phyloP scores from a whole-genome alignment of 2,329 filamentous ascomycete genomes.

The Pseudogymnoascus sp. region DNA sequence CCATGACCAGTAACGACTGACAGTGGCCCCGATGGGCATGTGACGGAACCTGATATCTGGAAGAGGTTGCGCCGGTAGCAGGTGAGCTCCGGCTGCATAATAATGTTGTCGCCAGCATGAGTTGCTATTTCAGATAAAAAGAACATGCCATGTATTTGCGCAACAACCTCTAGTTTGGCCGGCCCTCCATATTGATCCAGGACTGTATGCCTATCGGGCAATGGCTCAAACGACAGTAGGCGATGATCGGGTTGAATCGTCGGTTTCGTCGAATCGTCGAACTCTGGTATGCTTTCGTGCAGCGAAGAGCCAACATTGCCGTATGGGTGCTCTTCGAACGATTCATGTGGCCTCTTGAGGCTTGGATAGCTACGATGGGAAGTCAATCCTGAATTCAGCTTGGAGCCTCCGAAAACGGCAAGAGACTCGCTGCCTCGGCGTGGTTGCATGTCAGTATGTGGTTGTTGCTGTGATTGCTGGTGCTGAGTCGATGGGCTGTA shows the following conservation, averaged over 20 bases:
- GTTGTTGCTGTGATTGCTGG: not conserved
- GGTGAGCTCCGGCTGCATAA: slow-evolving; percentile 71
- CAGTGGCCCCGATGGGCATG: slow-evolving; percentile 68
- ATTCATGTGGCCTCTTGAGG: slow-evolving; percentile 26
- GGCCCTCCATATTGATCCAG: slow-evolving; percentile 43
- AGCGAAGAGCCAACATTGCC: slow-evolving; percentile 24
- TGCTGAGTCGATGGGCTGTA: not conserved
- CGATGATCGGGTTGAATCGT: slow-evolving; percentile 29
- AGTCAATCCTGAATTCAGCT: slow-evolving; percentile 15
- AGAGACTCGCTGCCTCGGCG: slow-evolving; percentile 2
- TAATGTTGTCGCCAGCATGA: slow-evolving; percentile 45
- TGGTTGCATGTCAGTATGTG: not conserved
- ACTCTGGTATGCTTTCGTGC: slow-evolving; percentile 21
- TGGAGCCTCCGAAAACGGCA: not conserved
- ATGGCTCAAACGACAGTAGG: slow-evolving; percentile 27
- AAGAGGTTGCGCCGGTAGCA: slow-evolving; percentile 95
- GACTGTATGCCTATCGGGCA: slow-evolving; percentile 36
- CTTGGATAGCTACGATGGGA: slow-evolving; percentile 28
- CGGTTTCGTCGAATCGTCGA: slow-evolving; percentile 24
- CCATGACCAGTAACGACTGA: slow-evolving; percentile 79
- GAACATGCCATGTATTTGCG: slow-evolving; percentile 83
- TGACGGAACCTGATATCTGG: slow-evolving; percentile 86
- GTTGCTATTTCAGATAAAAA: slow-evolving; percentile 61
- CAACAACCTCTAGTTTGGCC: slow-evolving; percentile 44
- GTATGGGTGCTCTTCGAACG: slow-evolving; percentile 23